Percentiles rank a stretch among this genome's conserved stretches.
Conservation (phyloP, 257 asterid genomes). For the Verbena officinalis region DNA sequence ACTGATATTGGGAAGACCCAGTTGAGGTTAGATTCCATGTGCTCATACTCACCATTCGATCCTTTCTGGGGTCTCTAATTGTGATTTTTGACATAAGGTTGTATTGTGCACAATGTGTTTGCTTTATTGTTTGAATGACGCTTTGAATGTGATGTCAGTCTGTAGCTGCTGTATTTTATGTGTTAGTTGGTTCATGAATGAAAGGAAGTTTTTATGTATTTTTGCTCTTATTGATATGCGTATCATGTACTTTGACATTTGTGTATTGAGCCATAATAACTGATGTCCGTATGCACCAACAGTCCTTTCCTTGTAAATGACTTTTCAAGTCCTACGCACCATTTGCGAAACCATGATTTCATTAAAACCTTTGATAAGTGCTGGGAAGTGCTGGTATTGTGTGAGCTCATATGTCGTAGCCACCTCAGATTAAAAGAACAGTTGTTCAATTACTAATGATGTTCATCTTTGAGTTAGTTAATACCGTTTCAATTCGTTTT, state of each 20-base stretch:
- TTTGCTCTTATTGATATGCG: no score
- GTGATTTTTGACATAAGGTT: constrained; percentile 1
- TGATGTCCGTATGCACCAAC: neutral
- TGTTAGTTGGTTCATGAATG: neutral
- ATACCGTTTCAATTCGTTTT: neutral
- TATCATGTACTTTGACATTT: no score
- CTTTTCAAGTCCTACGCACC: neutral
- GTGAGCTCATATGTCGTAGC: neutral
- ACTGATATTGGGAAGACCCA: neutral
- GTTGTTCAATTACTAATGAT: neutral
- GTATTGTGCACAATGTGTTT: neutral
- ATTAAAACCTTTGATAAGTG: neutral
- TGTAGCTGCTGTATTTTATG: neutral
- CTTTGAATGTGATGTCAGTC: neutral
- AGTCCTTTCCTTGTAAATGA: neutral
- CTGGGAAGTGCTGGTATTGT: neutral
- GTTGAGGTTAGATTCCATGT: neutral
- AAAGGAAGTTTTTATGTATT: no score
- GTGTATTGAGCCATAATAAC: neutral
- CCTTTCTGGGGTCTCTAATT: neutral
- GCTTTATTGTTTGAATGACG: neutral
- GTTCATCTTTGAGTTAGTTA: neutral
- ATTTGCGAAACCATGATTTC: neutral
- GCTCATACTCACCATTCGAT: neutral
- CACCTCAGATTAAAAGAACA: neutral